A percentile compares a stretch with the other conserved stretches of the same genome.
Evolutionary conservation across 1,284 basidiomycete species (phyloP).

Genomic region (Coniferiporia weirii): DNA sequence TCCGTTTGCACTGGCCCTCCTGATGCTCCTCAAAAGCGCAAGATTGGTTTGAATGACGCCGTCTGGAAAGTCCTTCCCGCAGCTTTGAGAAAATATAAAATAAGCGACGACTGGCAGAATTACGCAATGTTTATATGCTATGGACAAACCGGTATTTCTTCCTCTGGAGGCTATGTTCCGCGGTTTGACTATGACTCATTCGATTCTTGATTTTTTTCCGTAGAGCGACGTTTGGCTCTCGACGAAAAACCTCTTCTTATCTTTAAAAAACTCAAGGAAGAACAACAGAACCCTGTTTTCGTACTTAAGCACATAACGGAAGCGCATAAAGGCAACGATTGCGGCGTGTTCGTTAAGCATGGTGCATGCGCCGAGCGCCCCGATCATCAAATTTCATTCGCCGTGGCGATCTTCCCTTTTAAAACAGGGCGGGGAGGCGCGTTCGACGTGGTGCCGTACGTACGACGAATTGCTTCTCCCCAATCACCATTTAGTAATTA

Average conservation of each 20-base stretch:
- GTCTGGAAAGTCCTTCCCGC: conserved; percentile 58
- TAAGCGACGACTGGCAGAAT: conserved; percentile 54
- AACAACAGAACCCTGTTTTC: conserved; percentile 54
- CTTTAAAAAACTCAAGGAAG: conserved; percentile 58
- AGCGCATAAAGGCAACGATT: conserved; percentile 32
- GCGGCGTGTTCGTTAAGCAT: background rate
- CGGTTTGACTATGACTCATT: background rate
- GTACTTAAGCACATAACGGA: conserved; percentile 58
- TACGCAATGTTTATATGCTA: conserved; percentile 63
- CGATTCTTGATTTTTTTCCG: background rate
- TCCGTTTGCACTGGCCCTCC: too few relatives aligned
- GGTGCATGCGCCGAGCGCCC: background rate
- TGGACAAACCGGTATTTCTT: conserved; percentile 40
- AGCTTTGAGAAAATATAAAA: conserved; percentile 60
- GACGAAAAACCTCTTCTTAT: conserved; percentile 59
- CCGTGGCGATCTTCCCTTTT: background rate
- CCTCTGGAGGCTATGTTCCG: background rate
- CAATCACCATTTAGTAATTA: background rate
- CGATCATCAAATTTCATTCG: background rate
- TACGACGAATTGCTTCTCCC: background rate
- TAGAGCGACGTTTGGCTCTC: conserved; percentile 55
- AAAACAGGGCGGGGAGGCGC: background rate
- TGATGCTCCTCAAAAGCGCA: conserved; percentile 19
- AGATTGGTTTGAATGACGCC: conserved; percentile 48
- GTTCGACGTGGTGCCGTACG: background rate